A percentile compares a stretch with the other conserved stretches of the same genome.
These are phyloP conservation scores for Tricharina praecox DNA, from an alignment of 495 filamentous ascomycete species.

Conservation along the genomic window DNA sequence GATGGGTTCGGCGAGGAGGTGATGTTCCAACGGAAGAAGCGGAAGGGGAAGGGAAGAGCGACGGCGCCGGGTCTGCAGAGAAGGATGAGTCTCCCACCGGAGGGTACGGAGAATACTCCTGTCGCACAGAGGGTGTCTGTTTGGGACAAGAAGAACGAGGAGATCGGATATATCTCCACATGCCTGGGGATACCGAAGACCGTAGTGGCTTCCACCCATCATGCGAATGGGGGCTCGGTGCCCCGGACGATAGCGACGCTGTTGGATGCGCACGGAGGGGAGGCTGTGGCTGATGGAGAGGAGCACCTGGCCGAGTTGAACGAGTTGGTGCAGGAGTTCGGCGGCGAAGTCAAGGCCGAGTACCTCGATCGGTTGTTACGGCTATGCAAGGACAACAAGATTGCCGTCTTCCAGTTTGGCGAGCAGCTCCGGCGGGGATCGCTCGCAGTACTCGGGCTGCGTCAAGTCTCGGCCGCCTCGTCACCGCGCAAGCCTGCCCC, in stretches of 20 bases:
- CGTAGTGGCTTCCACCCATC: slow-evolving; percentile 43
- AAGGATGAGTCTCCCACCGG: slow-evolving; percentile 6
- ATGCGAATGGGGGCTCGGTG: slow-evolving; percentile 42
- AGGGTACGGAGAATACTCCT: slow-evolving; percentile 28
- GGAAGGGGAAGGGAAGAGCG: slow-evolving; percentile 34
- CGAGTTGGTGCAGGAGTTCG: slow-evolving; percentile 11
- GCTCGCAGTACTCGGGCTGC: neutral
- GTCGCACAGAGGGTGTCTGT: slow-evolving; percentile 19
- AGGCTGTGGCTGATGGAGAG: slow-evolving; percentile 23
- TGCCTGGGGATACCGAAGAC: slow-evolving; percentile 30
- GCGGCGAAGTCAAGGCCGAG: slow-evolving; percentile 8
- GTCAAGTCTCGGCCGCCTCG: neutral
- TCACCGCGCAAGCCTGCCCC: slow-evolving; percentile 32
- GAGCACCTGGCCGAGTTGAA: slow-evolving; percentile 40
- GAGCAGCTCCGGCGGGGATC: slow-evolving; percentile 10
- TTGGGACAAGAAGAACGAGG: slow-evolving; percentile 8
- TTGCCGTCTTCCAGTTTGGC: slow-evolving; percentile 17
- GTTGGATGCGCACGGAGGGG: slow-evolving; percentile 26
- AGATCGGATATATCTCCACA: slow-evolving; percentile 15
- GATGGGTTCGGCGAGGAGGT: slow-evolving; percentile 53
- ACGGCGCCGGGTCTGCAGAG: slow-evolving; percentile 10
- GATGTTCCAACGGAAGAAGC: slow-evolving; percentile 28
- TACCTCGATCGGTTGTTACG: slow-evolving; percentile 15
- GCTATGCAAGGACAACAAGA: slow-evolving; percentile 18
- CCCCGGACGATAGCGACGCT: slow-evolving; percentile 39